Evolutionary conservation across 768 basidiomycete species (phyloP).

Genomic region (Agaricus sinodeliciosus): DNA sequence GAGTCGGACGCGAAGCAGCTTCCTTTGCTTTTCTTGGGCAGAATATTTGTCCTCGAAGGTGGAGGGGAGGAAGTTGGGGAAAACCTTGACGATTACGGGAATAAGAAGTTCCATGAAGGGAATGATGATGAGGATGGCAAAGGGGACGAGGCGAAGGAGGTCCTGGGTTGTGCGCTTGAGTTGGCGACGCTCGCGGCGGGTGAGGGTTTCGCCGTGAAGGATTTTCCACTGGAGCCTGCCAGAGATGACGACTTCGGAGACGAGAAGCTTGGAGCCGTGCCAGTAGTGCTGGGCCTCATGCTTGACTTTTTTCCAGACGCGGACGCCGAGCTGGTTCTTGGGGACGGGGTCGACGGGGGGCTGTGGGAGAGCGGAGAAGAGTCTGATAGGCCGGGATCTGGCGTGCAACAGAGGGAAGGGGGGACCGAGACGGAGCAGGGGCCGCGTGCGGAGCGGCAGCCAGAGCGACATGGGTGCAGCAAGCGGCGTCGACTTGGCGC

Average conservation of each 20-base stretch:
- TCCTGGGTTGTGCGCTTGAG: constrained; percentile 92
- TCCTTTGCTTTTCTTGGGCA: constrained; percentile 95
- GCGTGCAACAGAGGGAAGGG: constrained; percentile 16
- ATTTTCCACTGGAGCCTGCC: constrained; percentile 86
- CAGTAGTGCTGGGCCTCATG: constrained; percentile 96
- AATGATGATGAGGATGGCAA: constrained; percentile 89
- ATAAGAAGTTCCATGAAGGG: constrained; percentile 98
- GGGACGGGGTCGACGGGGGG: constrained; percentile 36
- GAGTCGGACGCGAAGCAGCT: constrained; percentile 86
- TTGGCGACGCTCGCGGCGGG: constrained; percentile 90
- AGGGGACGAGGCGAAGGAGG: constrained; percentile 87
- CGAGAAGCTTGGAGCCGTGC: constrained; percentile 91
- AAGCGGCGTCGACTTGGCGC: not conserved
- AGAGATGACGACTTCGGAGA: constrained; percentile 91
- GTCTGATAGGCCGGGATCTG: constrained; percentile 26
- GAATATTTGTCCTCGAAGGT: constrained; percentile 98
- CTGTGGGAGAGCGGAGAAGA: constrained; percentile 16
- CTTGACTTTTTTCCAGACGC: constrained; percentile 90
- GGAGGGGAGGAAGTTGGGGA: constrained; percentile 98
- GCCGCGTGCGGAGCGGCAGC: constrained; percentile 48
- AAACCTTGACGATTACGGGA: constrained; percentile 92
- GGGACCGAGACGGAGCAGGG: constrained; percentile 13
- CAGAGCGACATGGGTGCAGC: constrained; percentile 61
- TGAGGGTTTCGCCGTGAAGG: constrained; percentile 84
- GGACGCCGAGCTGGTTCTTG: constrained; percentile 41